Conservation (phyloP, 2,329 filamentous ascomycete genomes). For the Colletotrichum sp. region DNA sequence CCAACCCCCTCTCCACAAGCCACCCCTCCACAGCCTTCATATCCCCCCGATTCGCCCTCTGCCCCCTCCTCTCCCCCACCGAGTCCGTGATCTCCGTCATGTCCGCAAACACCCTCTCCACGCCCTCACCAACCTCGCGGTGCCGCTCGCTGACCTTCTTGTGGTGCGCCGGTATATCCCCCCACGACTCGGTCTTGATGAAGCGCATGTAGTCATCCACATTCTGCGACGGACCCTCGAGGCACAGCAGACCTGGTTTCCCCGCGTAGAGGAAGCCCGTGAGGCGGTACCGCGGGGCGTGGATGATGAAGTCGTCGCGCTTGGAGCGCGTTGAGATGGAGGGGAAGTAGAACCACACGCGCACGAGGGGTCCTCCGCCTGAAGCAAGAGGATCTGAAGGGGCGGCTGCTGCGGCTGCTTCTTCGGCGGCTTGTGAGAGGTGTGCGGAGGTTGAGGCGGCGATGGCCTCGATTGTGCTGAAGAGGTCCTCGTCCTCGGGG, state of each 20-base stretch:
- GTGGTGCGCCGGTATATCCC: slow-evolving; percentile 65
- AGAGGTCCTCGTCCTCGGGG: slow-evolving; percentile 45
- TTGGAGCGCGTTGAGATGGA: slow-evolving; percentile 65
- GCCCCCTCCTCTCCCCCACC: slow-evolving; percentile 51
- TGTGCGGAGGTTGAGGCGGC: slow-evolving; percentile 37
- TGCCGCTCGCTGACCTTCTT: slow-evolving; percentile 66
- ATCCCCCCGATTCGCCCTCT: slow-evolving; percentile 55
- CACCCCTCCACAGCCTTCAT: slow-evolving; percentile 59
- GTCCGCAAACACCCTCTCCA: slow-evolving; percentile 49
- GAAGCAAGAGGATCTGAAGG: neutral
- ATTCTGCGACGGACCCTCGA: slow-evolving; percentile 50
- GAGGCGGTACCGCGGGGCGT: slow-evolving; percentile 56
- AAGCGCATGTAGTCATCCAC: slow-evolving; percentile 67
- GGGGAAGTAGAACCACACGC: slow-evolving; percentile 70
- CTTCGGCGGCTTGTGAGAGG: slow-evolving; percentile 30
- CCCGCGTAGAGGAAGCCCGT: slow-evolving; percentile 66
- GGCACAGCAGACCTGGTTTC: slow-evolving; percentile 60
- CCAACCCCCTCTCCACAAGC: slow-evolving; percentile 49
- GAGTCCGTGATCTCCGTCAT: slow-evolving; percentile 64
- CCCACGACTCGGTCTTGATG: slow-evolving; percentile 69
- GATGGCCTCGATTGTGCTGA: slow-evolving; percentile 50
- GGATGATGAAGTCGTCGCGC: slow-evolving; percentile 59
- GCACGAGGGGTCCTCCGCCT: slow-evolving; percentile 37
- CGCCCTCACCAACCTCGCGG: slow-evolving; percentile 36
- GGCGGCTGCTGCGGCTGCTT: neutral